Evolutionary conservation across 306 rosid species (phyloP), one percentile per base, ranked within the genome.

Genomic region (Alnus glutinosa): DNA sequence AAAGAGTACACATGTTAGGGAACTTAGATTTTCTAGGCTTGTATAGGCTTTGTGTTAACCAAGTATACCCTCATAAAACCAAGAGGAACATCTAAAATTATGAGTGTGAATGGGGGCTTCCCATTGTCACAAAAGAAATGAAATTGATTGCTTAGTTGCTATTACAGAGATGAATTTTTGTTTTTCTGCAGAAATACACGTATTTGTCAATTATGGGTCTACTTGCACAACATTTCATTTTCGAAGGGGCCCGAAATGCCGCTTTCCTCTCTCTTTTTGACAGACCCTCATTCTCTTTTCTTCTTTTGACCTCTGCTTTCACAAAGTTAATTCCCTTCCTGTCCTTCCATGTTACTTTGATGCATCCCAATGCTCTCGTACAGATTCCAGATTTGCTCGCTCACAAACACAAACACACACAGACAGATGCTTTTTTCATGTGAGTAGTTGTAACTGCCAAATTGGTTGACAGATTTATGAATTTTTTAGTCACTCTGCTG

Each of bases 391-490:
- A 37, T 68, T 68, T n/a, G 5, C 10, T 7, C 12, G 3, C 30
- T 4, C 51, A 7, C 28, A 34, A 44, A 4, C 47, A 64, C 46
- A 32, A 23, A 23, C n/a, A 13, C n/a, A 12, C 23, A 80, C 71
- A 75, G 79, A 75, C 52, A 84, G 85, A 71, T 71, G 73, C 75
- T 70, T 28, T 50, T 74, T 32, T 82, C 90, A 81, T 81, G 90
- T 80, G 89, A 85, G 86, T 85, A 84, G 89, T 87, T 85, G 78
- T 47, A 78, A 87, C 80, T 50, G 88, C 83, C 7, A 59, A 57
- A 34, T 58, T 75, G 48, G 42, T 12, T 50, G 64, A 28, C 19
- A 44, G 59, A 23, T 28, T 73, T 71, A 73, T 61, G 79, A 74
- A 80, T 30, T 61, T 30, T 61, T 18, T 77, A 10, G 81, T 80